Percentiles rank a stretch among this genome's conserved stretches.
These are phyloP conservation scores for Blumeriella jaapii DNA, from an alignment of 2,329 filamentous ascomycete genomes.

Conservation along the genomic window DNA sequence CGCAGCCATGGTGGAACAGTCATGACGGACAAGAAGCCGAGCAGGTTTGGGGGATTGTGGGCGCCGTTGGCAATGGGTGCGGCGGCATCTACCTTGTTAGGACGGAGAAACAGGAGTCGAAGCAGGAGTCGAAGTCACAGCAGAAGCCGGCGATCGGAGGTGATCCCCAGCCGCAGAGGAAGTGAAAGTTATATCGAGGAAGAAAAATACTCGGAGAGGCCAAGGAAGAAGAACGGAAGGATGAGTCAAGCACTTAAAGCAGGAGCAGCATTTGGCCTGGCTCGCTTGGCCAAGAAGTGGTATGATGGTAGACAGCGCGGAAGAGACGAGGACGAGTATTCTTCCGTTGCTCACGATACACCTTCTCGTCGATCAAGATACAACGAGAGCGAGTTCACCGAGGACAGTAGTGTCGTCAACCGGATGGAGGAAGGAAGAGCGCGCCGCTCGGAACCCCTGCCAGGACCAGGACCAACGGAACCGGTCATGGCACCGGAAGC, in stretches of 20 bases:
- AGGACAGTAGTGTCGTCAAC: slow-evolving; percentile 26
- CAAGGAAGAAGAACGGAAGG: slow-evolving; percentile 40
- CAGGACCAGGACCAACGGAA: slow-evolving; percentile 35
- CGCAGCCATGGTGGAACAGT: slow-evolving; percentile 34
- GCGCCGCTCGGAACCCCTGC: slow-evolving; percentile 31
- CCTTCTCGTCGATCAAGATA: slow-evolving; percentile 37
- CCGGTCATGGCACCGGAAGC: slow-evolving; percentile 35
- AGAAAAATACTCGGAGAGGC: slow-evolving; percentile 44
- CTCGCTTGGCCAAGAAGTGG: slow-evolving; percentile 47
- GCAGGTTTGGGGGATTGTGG: slow-evolving; percentile 36
- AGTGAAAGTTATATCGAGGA: slow-evolving; percentile 45
- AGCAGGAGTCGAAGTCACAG: slow-evolving; percentile 24
- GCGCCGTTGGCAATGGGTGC: slow-evolving; percentile 45
- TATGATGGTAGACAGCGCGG: slow-evolving; percentile 40
- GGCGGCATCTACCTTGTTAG: slow-evolving; percentile 42
- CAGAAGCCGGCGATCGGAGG: slow-evolving; percentile 30
- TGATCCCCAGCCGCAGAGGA: slow-evolving; percentile 38
- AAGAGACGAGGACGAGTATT: slow-evolving; percentile 44
- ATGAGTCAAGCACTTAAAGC: slow-evolving; percentile 49
- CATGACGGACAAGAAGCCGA: slow-evolving; percentile 33
- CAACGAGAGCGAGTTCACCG: slow-evolving; percentile 34
- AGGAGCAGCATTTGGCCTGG: slow-evolving; percentile 51
- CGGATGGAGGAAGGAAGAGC: slow-evolving; percentile 27
- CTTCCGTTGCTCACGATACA: slow-evolving; percentile 50
- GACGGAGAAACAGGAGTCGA: slow-evolving; percentile 20